Evolutionary conservation across 2,329 filamentous ascomycete genomes (phyloP).

Genomic region (Alternaria longipes): DNA sequence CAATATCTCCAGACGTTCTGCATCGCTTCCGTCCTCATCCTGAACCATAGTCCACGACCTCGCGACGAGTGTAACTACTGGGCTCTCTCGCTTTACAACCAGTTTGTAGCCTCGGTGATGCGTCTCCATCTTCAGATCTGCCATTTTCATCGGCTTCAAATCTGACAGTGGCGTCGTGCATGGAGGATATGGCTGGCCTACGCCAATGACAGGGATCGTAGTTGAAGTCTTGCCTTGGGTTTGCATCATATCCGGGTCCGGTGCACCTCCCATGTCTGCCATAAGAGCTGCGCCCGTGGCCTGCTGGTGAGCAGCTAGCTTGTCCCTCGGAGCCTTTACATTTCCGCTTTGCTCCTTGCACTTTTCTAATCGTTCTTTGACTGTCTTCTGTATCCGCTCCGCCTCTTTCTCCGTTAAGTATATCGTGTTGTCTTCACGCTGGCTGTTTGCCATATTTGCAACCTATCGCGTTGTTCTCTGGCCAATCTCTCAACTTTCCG

Average conservation of each 20-base stretch:
- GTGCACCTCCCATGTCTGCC: slow-evolving; percentile 42
- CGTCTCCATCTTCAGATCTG: slow-evolving; percentile 51
- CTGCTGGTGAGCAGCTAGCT: slow-evolving; percentile 32
- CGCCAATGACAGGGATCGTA: slow-evolving; percentile 32
- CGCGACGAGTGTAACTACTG: slow-evolving; percentile 41
- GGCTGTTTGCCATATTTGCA: slow-evolving; percentile 14
- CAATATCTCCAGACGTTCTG: slow-evolving; percentile 39
- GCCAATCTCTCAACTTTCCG: not conserved
- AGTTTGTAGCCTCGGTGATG: slow-evolving; percentile 54
- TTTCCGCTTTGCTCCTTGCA: slow-evolving; percentile 28
- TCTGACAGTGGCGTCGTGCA: slow-evolving; percentile 26
- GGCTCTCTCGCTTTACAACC: slow-evolving; percentile 45
- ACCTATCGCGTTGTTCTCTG: not conserved
- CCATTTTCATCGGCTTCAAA: slow-evolving; percentile 41
- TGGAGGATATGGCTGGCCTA: slow-evolving; percentile 38
- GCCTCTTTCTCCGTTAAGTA: slow-evolving; percentile 40
- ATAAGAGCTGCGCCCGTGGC: slow-evolving; percentile 44
- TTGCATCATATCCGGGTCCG: slow-evolving; percentile 32
- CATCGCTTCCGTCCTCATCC: slow-evolving; percentile 51
- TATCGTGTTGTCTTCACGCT: slow-evolving; percentile 34
- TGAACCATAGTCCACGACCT: slow-evolving; percentile 46
- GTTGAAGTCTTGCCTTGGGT: slow-evolving; percentile 27
- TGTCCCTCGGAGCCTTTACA: slow-evolving; percentile 31
- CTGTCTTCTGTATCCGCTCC: slow-evolving; percentile 36
- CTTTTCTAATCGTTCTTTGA: slow-evolving; percentile 29